phyloP scores from a whole-genome alignment of 805 yeast genomes.

The Metschnikowia cubensis region DNA sequence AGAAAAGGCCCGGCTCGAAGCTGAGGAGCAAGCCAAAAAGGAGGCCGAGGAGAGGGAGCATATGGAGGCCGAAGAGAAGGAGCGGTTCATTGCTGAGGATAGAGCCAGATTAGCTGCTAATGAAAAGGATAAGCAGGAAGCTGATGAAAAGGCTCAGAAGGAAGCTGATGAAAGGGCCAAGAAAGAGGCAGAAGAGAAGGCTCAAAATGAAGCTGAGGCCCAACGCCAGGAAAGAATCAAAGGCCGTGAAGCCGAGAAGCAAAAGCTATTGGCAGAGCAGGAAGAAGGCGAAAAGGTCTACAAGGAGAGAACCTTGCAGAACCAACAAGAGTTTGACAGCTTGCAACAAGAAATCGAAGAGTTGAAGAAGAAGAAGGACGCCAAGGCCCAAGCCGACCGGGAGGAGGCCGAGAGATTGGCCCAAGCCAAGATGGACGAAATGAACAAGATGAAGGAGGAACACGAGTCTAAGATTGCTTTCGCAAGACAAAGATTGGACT shows the following conservation, averaged over 20 bases:
- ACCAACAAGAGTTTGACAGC: constrained; percentile 23
- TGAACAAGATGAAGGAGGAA: constrained; percentile 32
- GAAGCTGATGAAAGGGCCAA: constrained; percentile 19
- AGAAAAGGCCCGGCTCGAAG: constrained; percentile 9
- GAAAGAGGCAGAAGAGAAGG: constrained; percentile 2
- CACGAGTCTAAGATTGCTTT: constrained; percentile 31
- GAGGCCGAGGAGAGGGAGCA: constrained; percentile 27
- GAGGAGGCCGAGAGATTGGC: constrained; percentile 29
- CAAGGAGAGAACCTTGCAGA: constrained; percentile 23
- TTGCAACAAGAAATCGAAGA: constrained; percentile 32
- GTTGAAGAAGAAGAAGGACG: constrained; percentile 23
- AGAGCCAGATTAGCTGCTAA: constrained; percentile 23
- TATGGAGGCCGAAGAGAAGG: constrained; percentile 20
- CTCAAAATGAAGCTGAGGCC: constrained; percentile 8
- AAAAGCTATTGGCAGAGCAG: constrained; percentile 21
- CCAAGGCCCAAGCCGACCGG: constrained; percentile 23
- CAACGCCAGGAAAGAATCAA: constrained; percentile 25
- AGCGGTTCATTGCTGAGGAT: constrained; percentile 7
- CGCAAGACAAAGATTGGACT: constrained; percentile 27
- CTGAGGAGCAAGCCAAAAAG: constrained; percentile 13
- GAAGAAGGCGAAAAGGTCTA: constrained; percentile 26
- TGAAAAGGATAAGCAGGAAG: constrained; percentile 21
- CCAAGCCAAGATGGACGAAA: constrained; percentile 29
- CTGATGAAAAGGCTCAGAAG: constrained; percentile 6
- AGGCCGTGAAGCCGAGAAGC: constrained; percentile 26